These are phyloP conservation scores for Lepidopterella palustris DNA, from an alignment of 495 filamentous ascomycete species.

Conservation along the genomic window DNA sequence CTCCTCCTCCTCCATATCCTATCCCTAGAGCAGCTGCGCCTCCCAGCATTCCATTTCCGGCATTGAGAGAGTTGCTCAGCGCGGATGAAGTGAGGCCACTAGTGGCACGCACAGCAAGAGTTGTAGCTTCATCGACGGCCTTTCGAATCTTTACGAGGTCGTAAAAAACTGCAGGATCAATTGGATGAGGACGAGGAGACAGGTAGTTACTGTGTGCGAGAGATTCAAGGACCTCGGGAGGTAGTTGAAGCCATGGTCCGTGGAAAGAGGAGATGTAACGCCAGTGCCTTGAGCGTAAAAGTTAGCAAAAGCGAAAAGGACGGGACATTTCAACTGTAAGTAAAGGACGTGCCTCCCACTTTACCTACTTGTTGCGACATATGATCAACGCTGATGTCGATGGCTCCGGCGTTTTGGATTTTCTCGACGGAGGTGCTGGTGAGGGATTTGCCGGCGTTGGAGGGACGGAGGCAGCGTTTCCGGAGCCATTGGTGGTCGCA, in stretches of 20 bases:
- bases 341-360: conserved; percentile 26
- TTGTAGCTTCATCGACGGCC: conserved; percentile 68
- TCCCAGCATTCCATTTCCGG: conserved; percentile 48
- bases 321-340: conserved; percentile 1
- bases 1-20: conserved; percentile 50
- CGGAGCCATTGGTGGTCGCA: conserved; percentile 2
- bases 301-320: background rate
- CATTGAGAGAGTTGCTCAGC: conserved; percentile 45
- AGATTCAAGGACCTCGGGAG: conserved; percentile 70
- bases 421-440: background rate
- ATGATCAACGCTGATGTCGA: conserved; percentile 56
- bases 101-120: conserved; percentile 67
- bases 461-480: background rate
- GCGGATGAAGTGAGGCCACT: conserved; percentile 59
- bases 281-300: conserved; percentile 56
- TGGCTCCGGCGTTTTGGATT: conserved; percentile 28
- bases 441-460: background rate
- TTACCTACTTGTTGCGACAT: conserved; percentile 63
- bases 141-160: conserved; percentile 73
- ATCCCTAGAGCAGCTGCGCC: conserved; percentile 53
- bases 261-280: conserved; percentile 78
- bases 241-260: conserved; percentile 79
- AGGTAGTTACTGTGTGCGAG: conserved; percentile 74
- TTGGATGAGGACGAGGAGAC: conserved; percentile 63
- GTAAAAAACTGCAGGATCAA: conserved; percentile 75